Evolutionary conservation across 2,329 filamentous ascomycete species (phyloP).

Genomic region (Ophiognomonia clavigignenti-juglandacearum): DNA sequence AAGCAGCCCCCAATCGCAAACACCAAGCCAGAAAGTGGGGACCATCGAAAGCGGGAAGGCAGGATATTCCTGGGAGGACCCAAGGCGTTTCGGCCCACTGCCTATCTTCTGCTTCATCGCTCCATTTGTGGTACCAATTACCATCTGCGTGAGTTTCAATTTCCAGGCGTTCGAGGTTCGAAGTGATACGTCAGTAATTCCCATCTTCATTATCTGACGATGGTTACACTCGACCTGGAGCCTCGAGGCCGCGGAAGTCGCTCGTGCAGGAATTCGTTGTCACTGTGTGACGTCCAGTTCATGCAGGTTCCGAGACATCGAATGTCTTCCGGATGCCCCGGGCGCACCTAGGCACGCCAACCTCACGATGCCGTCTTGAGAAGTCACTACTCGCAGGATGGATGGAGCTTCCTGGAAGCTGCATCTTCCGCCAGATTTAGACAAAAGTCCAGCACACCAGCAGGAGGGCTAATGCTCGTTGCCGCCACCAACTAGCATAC

Average conservation of each 20-base stretch:
- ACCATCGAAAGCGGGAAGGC: conserved; percentile 1
- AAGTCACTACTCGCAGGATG: too few relatives aligned
- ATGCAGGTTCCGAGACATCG: conserved; percentile 23
- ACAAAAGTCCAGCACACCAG: too few relatives aligned
- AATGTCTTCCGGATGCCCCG: conserved; percentile 1
- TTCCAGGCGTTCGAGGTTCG: not conserved
- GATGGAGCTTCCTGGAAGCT: too few relatives aligned
- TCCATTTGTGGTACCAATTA: not conserved
- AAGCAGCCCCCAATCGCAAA: not conserved
- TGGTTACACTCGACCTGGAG: too few relatives aligned
- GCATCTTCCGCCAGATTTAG: too few relatives aligned
- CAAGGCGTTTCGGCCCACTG: not conserved
- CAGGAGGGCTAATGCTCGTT: too few relatives aligned
- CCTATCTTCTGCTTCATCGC: not conserved
- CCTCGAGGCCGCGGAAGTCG: too few relatives aligned
- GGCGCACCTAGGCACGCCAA: not conserved
- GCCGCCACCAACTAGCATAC: too few relatives aligned
- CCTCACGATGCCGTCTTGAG: not conserved
- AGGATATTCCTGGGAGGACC: conserved; percentile 3
- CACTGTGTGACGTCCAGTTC: conserved; percentile 22
- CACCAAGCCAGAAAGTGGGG: not conserved
- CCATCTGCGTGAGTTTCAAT: not conserved
- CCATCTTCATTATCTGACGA: not conserved
- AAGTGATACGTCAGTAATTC: not conserved
- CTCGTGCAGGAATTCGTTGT: too few relatives aligned